phyloP scores from a whole-genome alignment of 768 basidiomycete genomes.

The Russula vinacea region DNA sequence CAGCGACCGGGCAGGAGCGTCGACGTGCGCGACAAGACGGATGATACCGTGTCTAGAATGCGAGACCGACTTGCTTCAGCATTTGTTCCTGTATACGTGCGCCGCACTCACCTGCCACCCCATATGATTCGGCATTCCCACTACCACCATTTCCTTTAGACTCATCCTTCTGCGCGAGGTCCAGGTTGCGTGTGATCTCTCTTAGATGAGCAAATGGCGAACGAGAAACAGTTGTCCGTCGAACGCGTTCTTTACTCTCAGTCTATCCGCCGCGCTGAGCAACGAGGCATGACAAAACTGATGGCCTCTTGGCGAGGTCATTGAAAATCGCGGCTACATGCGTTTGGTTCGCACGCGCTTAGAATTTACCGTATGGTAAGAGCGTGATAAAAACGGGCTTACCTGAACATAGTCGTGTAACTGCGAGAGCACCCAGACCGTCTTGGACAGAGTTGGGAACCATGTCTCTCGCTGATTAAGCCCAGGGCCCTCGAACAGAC shows the following conservation, averaged over 20 bases:
- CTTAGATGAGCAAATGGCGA: conserved; percentile 89
- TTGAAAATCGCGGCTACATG: conserved; percentile 86
- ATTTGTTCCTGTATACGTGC: not conserved
- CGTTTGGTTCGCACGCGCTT: not conserved
- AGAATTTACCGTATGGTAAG: not conserved
- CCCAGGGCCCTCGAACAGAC: conserved; percentile 66
- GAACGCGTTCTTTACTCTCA: conserved; percentile 52
- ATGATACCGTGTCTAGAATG: conserved; percentile 51
- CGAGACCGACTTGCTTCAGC: not conserved
- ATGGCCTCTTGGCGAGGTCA: conserved; percentile 96
- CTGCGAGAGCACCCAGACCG: conserved; percentile 88
- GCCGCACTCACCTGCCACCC: conserved; percentile 53
- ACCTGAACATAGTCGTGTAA: conserved; percentile 92
- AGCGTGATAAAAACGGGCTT: conserved; percentile 24
- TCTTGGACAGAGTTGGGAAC: conserved; percentile 87
- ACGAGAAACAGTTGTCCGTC: conserved; percentile 88
- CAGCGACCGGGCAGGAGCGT: conserved; percentile 61
- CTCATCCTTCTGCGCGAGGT: conserved; percentile 51
- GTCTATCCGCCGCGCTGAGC: conserved; percentile 61
- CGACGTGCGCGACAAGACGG: conserved; percentile 59
- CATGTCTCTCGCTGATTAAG: conserved; percentile 78
- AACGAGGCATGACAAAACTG: conserved; percentile 80
- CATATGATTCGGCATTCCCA: conserved; percentile 43
- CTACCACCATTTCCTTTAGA: conserved; percentile 35
- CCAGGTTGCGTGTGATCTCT: conserved; percentile 78